Evolutionary conservation across 2,329 filamentous ascomycete genomes (phyloP), one percentile per base, ranked within the genome.

Genomic region (Tolypocladium ovalisporum): DNA sequence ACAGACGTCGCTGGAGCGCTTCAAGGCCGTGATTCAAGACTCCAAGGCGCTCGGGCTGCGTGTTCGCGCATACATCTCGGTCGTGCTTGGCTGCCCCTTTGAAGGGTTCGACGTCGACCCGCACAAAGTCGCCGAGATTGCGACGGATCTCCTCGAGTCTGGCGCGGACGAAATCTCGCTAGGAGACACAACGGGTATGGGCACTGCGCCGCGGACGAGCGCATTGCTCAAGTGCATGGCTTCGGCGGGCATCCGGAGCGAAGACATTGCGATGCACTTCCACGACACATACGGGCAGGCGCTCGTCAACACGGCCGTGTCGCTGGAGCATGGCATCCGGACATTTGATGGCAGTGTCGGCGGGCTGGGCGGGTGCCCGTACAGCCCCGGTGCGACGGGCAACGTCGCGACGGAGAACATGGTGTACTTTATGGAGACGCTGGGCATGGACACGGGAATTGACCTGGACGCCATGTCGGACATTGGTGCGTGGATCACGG

Each of bases 151-250:
- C 54, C 78, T 96, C 1, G 88, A 92, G 67, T 89, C 93, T 78
- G 92, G 92, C 22, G 92, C 90, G 24, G 90, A 96, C 67, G 90
- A 96, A 76, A 91, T 97, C 63, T 89, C 88, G 1, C 81, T 96
- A 0, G 91, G 90, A 8, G 92, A 96, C 67, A 97, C 92, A 0
- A 93, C 91, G 0, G 92, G 92, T 22, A 91, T 95, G 81, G 92
- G 91, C 36, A 95, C 89, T 0, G 86, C 85, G n/a, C 85, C 85
- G 22, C 77, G 83, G 57, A 90, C 87, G 2, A 75, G 77, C 57
- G 81, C 83, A 57, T 74, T 91, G 52, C 75, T 91, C 58, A 79
- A 79, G 61, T 85, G 85, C 57, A 74, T 90, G 71, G 71, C 77
- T 10, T 80, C 83, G 1, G 87, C 87, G 1, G 87, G 86, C 0